Percentiles rank a stretch among this genome's conserved stretches.
Evolutionary conservation across 2,329 filamentous ascomycete species (phyloP).

Genomic region (Colletotrichum higginsianum): DNA sequence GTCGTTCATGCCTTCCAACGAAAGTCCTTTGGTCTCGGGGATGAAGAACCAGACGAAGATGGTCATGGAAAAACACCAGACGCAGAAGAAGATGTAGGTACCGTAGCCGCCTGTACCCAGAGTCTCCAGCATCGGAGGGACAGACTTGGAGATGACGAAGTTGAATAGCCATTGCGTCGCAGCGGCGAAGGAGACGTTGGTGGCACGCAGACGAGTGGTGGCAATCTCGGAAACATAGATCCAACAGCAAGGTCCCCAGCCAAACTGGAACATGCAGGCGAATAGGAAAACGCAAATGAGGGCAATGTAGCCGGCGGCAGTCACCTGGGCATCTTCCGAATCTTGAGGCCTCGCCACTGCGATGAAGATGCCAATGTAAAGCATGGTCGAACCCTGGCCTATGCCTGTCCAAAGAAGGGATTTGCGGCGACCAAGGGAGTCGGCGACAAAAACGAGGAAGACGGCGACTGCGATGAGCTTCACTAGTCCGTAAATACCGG

Average conservation of each 20-base stretch:
- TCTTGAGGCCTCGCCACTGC: slow-evolving; percentile 67
- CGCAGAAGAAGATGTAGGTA: slow-evolving; percentile 56
- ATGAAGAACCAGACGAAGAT: slow-evolving; percentile 57
- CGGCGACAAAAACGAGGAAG: slow-evolving; percentile 44
- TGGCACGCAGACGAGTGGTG: slow-evolving; percentile 61
- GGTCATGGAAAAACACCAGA: slow-evolving; percentile 54
- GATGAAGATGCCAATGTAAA: slow-evolving; percentile 69
- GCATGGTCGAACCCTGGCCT: slow-evolving; percentile 51
- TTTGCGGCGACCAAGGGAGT: slow-evolving; percentile 45
- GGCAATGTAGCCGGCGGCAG: slow-evolving; percentile 70
- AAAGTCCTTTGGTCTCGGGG: slow-evolving; percentile 65
- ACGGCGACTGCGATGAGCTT: slow-evolving; percentile 55
- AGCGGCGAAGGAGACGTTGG: slow-evolving; percentile 72
- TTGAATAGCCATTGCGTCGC: slow-evolving; percentile 78
- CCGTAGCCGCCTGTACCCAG: slow-evolving; percentile 60
- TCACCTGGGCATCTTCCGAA: slow-evolving; percentile 51
- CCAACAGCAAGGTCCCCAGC: slow-evolving; percentile 60
- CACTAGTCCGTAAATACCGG: slow-evolving; percentile 76
- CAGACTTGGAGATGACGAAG: slow-evolving; percentile 74
- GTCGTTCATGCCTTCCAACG: slow-evolving; percentile 37
- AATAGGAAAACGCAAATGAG: slow-evolving; percentile 79
- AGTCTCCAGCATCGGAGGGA: slow-evolving; percentile 74
- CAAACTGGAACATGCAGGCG: slow-evolving; percentile 54
- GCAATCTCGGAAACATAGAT: slow-evolving; percentile 65
- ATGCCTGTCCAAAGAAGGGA: slow-evolving; percentile 46